These are phyloP conservation scores for Entoloma clypeatum DNA, from an alignment of 1,284 basidiomycete genomes.

Conservation along the genomic window DNA sequence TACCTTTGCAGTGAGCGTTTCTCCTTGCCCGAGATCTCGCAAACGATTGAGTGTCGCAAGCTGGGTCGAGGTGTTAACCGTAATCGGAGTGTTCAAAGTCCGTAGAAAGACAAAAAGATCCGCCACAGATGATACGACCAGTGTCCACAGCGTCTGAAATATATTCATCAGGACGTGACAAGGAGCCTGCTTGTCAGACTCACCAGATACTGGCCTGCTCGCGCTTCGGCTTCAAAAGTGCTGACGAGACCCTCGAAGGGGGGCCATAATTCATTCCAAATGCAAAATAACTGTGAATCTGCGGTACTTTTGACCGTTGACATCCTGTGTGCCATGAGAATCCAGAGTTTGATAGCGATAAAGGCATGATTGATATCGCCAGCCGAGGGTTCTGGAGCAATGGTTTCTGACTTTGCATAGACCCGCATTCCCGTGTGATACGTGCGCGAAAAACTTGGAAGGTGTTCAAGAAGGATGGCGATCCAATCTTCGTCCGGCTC, in stretches of 20 bases:
- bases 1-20: constrained; percentile 49
- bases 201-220: constrained; percentile 46
- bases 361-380: constrained; percentile 65
- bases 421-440: constrained; percentile 44
- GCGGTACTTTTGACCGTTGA: constrained; percentile 28
- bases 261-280: constrained; percentile 76
- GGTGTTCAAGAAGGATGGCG: constrained; percentile 44
- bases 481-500: constrained; percentile 37
- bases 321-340: constrained; percentile 49
- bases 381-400: constrained; percentile 38
- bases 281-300: constrained; percentile 35
- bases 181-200: constrained; percentile 16
- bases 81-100: constrained; percentile 49
- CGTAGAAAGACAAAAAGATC: constrained; percentile 63
- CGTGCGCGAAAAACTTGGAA: constrained; percentile 44
- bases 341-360: constrained; percentile 64
- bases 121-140: constrained; percentile 57
- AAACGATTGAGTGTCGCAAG: constrained; percentile 47
- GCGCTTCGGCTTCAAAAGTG: constrained; percentile 44
- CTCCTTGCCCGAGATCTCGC: constrained; percentile 41
- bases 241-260: constrained; percentile 54
- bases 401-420: constrained; percentile 33
- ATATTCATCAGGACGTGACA: constrained; percentile 9
- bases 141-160: constrained; percentile 50
- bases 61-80: constrained; percentile 50